phyloP scores from a whole-genome alignment of 768 basidiomycete species.

The Lactarius sanguifluus region DNA sequence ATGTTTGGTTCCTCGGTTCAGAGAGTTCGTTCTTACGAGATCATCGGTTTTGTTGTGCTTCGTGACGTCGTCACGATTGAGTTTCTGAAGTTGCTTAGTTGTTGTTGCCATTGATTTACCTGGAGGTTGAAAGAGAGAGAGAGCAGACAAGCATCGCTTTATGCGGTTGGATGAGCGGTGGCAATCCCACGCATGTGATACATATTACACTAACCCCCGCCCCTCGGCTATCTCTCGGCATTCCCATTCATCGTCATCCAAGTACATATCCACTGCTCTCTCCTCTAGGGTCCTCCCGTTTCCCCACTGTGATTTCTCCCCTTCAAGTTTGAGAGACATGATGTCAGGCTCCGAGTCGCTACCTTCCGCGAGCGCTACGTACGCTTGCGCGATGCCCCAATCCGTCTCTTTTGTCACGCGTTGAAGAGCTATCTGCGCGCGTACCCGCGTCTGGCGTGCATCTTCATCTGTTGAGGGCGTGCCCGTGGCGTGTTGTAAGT shows the following conservation, averaged over 20 bases:
- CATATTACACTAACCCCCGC: constrained; percentile 24
- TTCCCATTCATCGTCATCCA: constrained; percentile 76
- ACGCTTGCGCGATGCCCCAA: constrained; percentile 63
- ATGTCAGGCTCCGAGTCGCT: constrained; percentile 30
- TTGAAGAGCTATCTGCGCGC: constrained; percentile 61
- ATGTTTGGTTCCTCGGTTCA: background rate
- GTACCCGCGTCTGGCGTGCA: constrained; percentile 48
- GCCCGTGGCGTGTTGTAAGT: constrained; percentile 32
- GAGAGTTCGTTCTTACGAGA: constrained; percentile 49
- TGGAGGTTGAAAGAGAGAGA: background rate
- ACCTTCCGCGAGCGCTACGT: constrained; percentile 63
- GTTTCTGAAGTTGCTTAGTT: constrained; percentile 42
- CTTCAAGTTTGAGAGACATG: constrained; percentile 31
- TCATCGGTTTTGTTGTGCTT: constrained; percentile 81
- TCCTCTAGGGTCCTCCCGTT: constrained; percentile 40
- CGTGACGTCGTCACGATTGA: constrained; percentile 69
- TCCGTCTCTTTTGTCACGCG: constrained; percentile 68
- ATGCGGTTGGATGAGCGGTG: background rate
- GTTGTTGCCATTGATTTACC: constrained; percentile 31
- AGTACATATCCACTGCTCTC: constrained; percentile 55
- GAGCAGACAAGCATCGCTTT: background rate
- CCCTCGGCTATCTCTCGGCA: constrained; percentile 38
- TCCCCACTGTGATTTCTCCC: constrained; percentile 24
- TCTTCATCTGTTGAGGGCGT: constrained; percentile 41
- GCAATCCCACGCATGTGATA: background rate